A percentile compares a stretch with the other conserved stretches of the same genome.
These are phyloP conservation scores for Ophiocordyceps robertsii DNA, from an alignment of 2,329 filamentous ascomycete genomes.

Conservation along the genomic window DNA sequence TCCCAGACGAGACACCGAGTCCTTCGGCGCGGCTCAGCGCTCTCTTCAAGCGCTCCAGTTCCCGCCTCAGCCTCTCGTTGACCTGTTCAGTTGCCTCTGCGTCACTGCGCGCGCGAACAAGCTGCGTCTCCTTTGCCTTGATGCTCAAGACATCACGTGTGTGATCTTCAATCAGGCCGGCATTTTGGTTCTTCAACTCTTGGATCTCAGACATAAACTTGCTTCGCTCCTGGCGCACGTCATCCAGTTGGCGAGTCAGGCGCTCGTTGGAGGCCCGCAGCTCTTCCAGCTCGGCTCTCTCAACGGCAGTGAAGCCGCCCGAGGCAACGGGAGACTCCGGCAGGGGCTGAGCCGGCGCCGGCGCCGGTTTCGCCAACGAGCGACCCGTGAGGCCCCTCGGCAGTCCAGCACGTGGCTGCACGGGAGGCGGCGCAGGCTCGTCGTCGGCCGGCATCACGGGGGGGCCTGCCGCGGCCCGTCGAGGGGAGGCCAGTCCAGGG, in stretches of 20 bases:
- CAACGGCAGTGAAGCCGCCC: constrained; percentile 60
- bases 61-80: constrained; percentile 70
- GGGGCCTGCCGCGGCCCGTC: constrained; percentile 33
- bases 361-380: constrained; percentile 64
- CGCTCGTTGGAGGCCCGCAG: constrained; percentile 73
- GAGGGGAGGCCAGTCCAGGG: constrained; percentile 38
- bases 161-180: constrained; percentile 91
- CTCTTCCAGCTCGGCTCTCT: constrained; percentile 86
- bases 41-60: constrained; percentile 87
- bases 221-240: constrained; percentile 67
- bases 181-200: constrained; percentile 93
- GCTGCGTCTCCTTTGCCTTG: constrained; percentile 95
- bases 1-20: constrained; percentile 23
- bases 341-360: constrained; percentile 33
- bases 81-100: constrained; percentile 78
- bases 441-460: constrained; percentile 41
- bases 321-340: constrained; percentile 44
- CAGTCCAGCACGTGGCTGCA: constrained; percentile 49
- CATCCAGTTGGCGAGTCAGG: constrained; percentile 61
- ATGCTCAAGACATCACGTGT: constrained; percentile 90
- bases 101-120: constrained; percentile 83
- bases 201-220: constrained; percentile 78
- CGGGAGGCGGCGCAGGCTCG: constrained; percentile 42
- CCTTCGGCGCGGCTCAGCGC: constrained; percentile 55
- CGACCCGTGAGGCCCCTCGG: constrained; percentile 75